Base-by-base conservation (phyloP, 345 rosid genomes). In the Mangifera indica region DNA sequence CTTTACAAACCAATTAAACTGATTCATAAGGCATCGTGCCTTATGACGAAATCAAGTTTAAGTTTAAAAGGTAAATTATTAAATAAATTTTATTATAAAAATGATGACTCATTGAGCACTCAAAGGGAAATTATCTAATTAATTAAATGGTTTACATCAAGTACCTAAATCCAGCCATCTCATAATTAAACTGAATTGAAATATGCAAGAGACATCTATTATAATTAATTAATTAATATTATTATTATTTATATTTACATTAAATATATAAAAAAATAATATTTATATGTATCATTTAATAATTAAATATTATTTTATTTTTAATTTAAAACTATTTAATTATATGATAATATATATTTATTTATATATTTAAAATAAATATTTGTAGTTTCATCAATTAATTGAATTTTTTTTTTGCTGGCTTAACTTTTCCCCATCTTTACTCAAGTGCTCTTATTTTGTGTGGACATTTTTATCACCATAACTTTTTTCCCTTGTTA, bases 51-150 rank as follows among this genome's bases (percentile, higher is more conserved):
- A 76, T 66, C 67, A 44, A 76, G 60, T 74, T n/a, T 72, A 74
- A 72, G 80, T 85, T 77, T 71, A 80, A 81, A 82, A 81, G 80
- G 56, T 59, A 67, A 65, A 51, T 65, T 77, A 61, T 73, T 66
- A 60, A 64, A 53, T 34, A 68, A 56, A 34, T 49, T 73, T 51
- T 57, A 22, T 55, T 74, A 57, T 69, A 69, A 73, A 51, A 69
- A 25, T 9, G 71, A 67, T 85, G 86, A 85, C 76, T 80, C 72
- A 67, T 64, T 37, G 0, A 58, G 80, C 88, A 85, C 84, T 78
- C 67, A 12, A 18, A 21, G 21, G 65, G 66, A 44, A 48, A 53
- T 74, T 71, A 52, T 58, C 40, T 20, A 22, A n/a, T 14, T 76
- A 21, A 60, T 15, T n/a, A 32, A 71, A 51, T 44, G 66, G 72